Evolutionary conservation across 371 early-diverging fungal genomes (phyloP).

Genomic region (Mortierella sp.): DNA sequence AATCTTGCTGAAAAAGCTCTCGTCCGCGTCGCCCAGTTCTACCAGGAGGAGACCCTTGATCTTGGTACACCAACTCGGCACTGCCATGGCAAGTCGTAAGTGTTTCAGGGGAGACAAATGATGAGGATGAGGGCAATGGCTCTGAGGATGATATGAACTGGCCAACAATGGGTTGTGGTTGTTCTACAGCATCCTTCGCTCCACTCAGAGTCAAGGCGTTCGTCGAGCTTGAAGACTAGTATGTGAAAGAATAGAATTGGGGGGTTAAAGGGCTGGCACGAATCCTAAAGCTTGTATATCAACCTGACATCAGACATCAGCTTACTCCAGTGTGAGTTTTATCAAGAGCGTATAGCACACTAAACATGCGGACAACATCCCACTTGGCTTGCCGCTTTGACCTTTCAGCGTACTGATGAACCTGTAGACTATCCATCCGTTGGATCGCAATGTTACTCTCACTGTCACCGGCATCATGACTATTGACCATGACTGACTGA

Average conservation of each 20-base stretch:
- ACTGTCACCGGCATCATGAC: neutral
- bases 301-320: no score
- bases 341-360: constrained; percentile 56
- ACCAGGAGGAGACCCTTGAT: no score
- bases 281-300: neutral
- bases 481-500: constrained; percentile 8
- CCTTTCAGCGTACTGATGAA: constrained; percentile 31
- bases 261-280: neutral
- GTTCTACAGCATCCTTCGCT: neutral
- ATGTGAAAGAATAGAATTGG: constrained; percentile 4
- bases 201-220: constrained; percentile 14
- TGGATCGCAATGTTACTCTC: constrained; percentile 6
- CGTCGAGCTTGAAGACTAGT: constrained; percentile 21
- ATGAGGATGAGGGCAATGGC: no score
- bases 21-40: no score
- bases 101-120: no score
- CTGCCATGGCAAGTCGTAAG: no score
- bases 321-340: constrained; percentile 50
- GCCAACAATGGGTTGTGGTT: neutral
- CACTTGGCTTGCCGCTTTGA: constrained; percentile 34
- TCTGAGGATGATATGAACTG: no score
- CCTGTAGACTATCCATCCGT: constrained; percentile 15
- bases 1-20: no score
- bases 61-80: no score
- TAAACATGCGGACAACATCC: constrained; percentile 54